phyloP scores from a whole-genome alignment of 2,329 filamentous ascomycete genomes.

The Xylaria sp. region DNA sequence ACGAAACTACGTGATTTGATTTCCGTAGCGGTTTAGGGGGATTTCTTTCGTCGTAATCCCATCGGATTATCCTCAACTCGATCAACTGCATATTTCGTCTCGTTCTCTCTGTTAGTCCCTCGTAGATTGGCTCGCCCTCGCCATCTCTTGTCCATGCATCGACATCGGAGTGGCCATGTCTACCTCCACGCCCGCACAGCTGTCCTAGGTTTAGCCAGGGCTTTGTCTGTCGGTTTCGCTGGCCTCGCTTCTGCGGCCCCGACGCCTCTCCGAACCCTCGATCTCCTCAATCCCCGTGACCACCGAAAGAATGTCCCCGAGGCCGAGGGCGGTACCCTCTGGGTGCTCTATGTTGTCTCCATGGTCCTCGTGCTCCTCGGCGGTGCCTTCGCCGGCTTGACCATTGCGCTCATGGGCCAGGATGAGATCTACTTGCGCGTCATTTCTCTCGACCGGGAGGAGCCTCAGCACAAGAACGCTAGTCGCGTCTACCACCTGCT shows the following conservation, averaged over 20 bases:
- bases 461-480: constrained; percentile 81
- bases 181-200: constrained; percentile 42
- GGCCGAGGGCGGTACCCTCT: constrained; percentile 59
- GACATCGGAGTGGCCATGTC: constrained; percentile 21
- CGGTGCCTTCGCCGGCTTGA: constrained; percentile 90
- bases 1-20: not conserved
- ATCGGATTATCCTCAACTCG: not conserved
- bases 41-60: not conserved
- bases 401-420: constrained; percentile 70
- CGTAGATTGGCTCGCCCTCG: not conserved
- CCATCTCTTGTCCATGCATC: constrained; percentile 21
- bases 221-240: constrained; percentile 32
- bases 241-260: constrained; percentile 44
- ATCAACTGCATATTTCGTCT: not conserved
- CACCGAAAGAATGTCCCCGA: constrained; percentile 44
- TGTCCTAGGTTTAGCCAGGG: constrained; percentile 45
- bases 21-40: not conserved
- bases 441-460: constrained; percentile 77
- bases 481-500: constrained; percentile 73
- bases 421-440: constrained; percentile 98
- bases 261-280: constrained; percentile 1
- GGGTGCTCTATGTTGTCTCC: constrained; percentile 76
- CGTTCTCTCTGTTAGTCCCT: not conserved
- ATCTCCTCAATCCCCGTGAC: constrained; percentile 32
- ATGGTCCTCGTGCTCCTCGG: constrained; percentile 77